Base-by-base conservation (phyloP, 352 stramenopile genomes). In the Phytophthora palmivora region DNA sequence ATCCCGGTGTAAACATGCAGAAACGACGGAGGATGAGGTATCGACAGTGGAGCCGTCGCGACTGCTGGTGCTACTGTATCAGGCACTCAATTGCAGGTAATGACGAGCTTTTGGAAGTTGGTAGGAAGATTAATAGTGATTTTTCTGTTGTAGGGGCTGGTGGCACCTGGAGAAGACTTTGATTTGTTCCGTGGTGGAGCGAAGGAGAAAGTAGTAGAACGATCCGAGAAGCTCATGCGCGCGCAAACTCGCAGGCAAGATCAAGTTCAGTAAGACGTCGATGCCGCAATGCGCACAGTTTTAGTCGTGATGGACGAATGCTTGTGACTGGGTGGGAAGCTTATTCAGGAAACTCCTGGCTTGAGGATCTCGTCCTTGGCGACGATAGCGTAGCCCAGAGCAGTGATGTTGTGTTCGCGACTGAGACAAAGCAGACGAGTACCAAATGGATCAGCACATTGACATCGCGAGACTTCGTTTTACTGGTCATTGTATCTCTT, bases 241-340 rank as follows among this genome's bases (percentile, higher is more conserved):
- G 24, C 70, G 79, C 28, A 91, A 90, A 41, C 70, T 78, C 10
- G 76, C 77, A 2, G 74, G 84, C 12, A 93, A 95, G 55, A 95
- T 97, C 72, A 97, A 97, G 70, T 97, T 97, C 66, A 85, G 79
- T 43, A 87, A 94, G 50, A 81, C 83, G 24, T 96, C 84, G 14
- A 79, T 78, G 52, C 85, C 91, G 4, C 87, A 97, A 58, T 91
- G 76, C 34, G 85, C 82, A 8, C 74, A 86, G 41, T n/a, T 98
- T 98, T 69, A 91, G 88, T 73, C 76, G 82, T 0, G 89, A 98
- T 58, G 92, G 90, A 21, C 75, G 76, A 16, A 91, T 94, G 69
- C 77, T 98, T 4, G 86, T 98, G 8, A 98, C 92, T 4, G 94
- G 93, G n/a, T n/a, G n/a, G n/a, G n/a, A n/a, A n/a, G n/a, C n/a